phyloP scores from a whole-genome alignment of 805 yeast genomes.

The Kockiozyma suomiensis region DNA sequence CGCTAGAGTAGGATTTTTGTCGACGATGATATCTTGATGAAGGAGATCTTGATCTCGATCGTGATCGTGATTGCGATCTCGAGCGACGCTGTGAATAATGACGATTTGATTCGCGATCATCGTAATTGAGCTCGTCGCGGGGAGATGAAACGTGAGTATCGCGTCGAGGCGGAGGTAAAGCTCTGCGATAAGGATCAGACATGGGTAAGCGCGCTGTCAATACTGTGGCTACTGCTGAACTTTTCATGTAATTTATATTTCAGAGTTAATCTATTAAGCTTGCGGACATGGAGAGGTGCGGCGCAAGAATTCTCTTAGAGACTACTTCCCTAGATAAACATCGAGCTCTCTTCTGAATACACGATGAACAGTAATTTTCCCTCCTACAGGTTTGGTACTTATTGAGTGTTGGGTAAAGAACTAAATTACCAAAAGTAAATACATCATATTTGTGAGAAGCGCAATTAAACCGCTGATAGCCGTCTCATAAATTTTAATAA shows the following conservation, averaged over 20 bases:
- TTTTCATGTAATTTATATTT: too few species aligned
- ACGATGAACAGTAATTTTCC: too few species aligned
- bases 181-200: slow-evolving; percentile 1
- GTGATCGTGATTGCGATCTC: slow-evolving; percentile 6
- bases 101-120: not conserved
- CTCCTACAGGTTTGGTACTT: too few species aligned
- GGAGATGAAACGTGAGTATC: not conserved
- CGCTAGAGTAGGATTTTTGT: not conserved
- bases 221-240: too few species aligned
- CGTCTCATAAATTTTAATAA: too few species aligned
- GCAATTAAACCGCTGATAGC: too few species aligned
- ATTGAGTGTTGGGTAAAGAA: too few species aligned
- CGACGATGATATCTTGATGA: not conserved
- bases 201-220: not conserved
- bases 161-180: slow-evolving; percentile 1
- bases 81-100: slow-evolving; percentile 5
- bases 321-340: too few species aligned
- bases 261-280: not conserved
- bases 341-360: too few species aligned
- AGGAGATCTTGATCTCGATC: slow-evolving; percentile 12
- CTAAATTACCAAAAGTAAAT: too few species aligned
- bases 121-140: not conserved
- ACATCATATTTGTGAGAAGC: too few species aligned
- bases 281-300: not conserved
- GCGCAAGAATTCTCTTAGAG: not conserved